Base-by-base conservation (phyloP, 768 basidiomycete species). In the Russula compacta region DNA sequence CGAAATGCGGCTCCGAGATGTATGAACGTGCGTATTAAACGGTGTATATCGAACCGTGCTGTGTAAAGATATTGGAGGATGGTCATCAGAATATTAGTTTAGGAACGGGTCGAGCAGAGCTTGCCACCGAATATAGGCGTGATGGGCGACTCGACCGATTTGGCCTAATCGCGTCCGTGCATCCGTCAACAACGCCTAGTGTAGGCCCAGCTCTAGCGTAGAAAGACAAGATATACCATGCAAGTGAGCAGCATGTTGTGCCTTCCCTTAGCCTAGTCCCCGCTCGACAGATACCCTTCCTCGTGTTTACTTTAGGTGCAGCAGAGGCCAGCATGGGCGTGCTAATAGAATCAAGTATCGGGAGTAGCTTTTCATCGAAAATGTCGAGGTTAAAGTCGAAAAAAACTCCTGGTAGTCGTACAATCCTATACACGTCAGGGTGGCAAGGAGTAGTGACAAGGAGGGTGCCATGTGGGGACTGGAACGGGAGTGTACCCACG, bases 321-420 rank as follows among this genome's bases (percentile, higher is more conserved):
- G 53, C 14, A 46, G 73, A 71, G 35, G 65, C 50, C 9, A 72
- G 71, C n/a, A 73, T 66, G 12, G 77, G 71, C 2, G 80, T 74
- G 11, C 75, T 71, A 12, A 85, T 67, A 0, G 83, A 78, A 6
- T 82, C 76, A 6, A 83, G 72, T 21, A 95, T 73, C 4, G 79
- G 78, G 3, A 91, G 73, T 10, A 98, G 71, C 74, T 98, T 95
- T 71, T 99, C 95, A 71, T 95, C 92, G 6, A 99, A 76, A 0
- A 93, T 90, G 67, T 98, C 93, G 33, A 98, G 78, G 74, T 91
- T 91, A 95, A 75, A 97, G 97, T 3, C 95, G 95, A n/a, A 98
- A 78, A 78, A 72, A 97, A 98, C 73, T 99, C 95, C 74, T 99
- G 95, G 59, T 93, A 90, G 0, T 94, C 94, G 40, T 11, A 6